A percentile compares a stretch with the other conserved stretches of the same genome.
These are phyloP conservation scores for Botrytis elliptica DNA, from an alignment of 2,329 filamentous ascomycete genomes.

Conservation along the genomic window DNA sequence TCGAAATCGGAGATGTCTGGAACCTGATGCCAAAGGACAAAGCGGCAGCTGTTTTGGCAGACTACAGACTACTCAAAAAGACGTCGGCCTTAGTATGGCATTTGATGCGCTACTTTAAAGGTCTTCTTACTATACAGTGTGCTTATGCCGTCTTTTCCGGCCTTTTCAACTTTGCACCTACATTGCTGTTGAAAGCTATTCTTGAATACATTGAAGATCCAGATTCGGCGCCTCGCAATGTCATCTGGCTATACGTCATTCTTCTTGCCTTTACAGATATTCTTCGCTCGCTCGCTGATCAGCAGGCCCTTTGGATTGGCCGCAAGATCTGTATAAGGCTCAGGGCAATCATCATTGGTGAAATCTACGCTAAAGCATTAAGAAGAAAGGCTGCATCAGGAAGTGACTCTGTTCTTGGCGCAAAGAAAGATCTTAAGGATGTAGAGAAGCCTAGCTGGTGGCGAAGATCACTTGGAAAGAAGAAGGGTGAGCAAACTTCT, in stretches of 20 bases:
- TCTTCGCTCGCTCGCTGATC: conserved; percentile 70
- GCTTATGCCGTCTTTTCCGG: conserved; percentile 76
- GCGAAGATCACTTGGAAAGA: conserved; percentile 54
- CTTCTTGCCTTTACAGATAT: conserved; percentile 81
- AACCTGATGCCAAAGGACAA: conserved; percentile 87
- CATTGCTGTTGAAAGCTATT: conserved; percentile 85
- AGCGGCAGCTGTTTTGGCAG: conserved; percentile 72
- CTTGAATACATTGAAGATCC: conserved; percentile 92
- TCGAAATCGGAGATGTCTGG: conserved; percentile 87
- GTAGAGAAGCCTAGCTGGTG: conserved; percentile 45
- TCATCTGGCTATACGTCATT: conserved; percentile 94
- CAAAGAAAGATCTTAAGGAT: conserved; percentile 46
- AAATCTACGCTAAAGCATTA: conserved; percentile 94
- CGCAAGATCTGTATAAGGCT: conserved; percentile 92
- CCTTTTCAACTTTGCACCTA: conserved; percentile 86
- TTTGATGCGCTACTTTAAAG: conserved; percentile 80
- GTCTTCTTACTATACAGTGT: conserved; percentile 72
- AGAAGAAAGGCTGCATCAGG: conserved; percentile 83
- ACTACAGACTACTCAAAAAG: conserved; percentile 84
- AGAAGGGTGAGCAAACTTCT: conserved; percentile 43
- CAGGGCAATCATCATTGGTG: conserved; percentile 91
- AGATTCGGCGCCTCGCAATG: conserved; percentile 71
- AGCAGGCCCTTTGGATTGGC: conserved; percentile 87
- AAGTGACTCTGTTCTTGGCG: conserved; percentile 70
- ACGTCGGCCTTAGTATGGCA: conserved; percentile 77